Base-by-base conservation (phyloP, 176 grass and related monocot species). In the Metroxylon sagu region DNA sequence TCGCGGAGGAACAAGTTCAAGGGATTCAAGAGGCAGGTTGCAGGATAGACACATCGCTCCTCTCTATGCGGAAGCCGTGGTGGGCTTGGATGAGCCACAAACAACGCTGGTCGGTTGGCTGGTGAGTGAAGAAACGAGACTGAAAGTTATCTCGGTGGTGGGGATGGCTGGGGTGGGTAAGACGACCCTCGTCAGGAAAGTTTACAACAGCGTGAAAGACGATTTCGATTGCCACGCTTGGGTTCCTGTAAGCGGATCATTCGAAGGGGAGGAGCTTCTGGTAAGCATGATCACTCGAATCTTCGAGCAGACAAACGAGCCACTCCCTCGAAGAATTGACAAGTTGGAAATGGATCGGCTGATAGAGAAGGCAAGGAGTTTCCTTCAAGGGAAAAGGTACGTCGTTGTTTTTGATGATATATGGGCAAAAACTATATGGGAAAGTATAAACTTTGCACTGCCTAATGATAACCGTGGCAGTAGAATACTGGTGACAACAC, bases 111-210 rank as follows among this genome's bases (percentile, higher is more conserved):
- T 56, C 30, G 51, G 52, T 56, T 3, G 21, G 21, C 21, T 23
- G 21, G 21, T 43, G 2, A 17, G 53, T 6, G 26, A 17, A 53
- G 66, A 56, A 18, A 57, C 21, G 16, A 12, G 52, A 3, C 25
- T 25, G 28, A 50, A 30, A 35, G 26, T 69, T 19, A 19, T 57
- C 29, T 39, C 52, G 2, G 50, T 69, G 50, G 53, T 56, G 16
- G 66, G 66, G 66, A 69, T 57, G 66, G 49, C 66, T 15, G 66
- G 50, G 2, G 66, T 56, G 31, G 66, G 66, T 1, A 69, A 69
- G 18, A 69, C 66, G 16, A 53, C 66, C 25, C 66, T 69, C 52
- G 48, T 50, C 31, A 50, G 66, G 29, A 30, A 69, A 28, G 66
- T 69, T 4, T 57, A 69, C 4, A 48, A 69, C 49, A 29, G 54